Evolutionary conservation across 176 grass and related monocot genomes (phyloP).

Genomic region (Ampelocalamus luodianensis): DNA sequence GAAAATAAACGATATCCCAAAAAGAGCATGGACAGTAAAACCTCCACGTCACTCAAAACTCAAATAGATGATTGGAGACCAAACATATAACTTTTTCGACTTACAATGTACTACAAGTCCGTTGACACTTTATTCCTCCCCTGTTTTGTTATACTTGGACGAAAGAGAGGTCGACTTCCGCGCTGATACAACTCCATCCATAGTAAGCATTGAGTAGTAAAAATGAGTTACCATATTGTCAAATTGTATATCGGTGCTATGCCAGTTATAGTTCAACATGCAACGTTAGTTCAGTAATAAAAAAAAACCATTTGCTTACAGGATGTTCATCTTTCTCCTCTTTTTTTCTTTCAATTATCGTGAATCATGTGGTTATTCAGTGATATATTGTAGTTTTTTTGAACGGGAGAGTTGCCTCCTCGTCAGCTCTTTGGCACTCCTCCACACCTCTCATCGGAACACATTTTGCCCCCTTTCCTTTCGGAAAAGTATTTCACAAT

Average conservation of each 20-base stretch:
- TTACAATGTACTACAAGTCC: neutral
- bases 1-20: neutral
- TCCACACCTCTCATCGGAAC: neutral
- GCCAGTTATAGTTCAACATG: neutral
- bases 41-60: conserved; percentile 34
- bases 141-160: neutral
- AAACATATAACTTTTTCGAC: neutral
- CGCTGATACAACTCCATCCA: neutral
- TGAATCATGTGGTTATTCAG: too few species aligned
- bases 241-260: neutral
- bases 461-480: neutral
- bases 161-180: neutral
- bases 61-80: conserved; percentile 9
- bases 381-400: too few species aligned
- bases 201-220: neutral
- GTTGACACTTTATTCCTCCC: neutral
- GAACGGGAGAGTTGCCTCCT: neutral
- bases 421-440: neutral
- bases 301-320: too few species aligned
- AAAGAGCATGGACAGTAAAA: conserved; percentile 23
- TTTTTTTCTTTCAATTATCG: too few species aligned
- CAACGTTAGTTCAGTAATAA: neutral
- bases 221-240: too few species aligned
- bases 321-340: too few species aligned
- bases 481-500: neutral